phyloP scores from a whole-genome alignment of 2,329 filamentous ascomycete species.

The Xylariales sp. region DNA sequence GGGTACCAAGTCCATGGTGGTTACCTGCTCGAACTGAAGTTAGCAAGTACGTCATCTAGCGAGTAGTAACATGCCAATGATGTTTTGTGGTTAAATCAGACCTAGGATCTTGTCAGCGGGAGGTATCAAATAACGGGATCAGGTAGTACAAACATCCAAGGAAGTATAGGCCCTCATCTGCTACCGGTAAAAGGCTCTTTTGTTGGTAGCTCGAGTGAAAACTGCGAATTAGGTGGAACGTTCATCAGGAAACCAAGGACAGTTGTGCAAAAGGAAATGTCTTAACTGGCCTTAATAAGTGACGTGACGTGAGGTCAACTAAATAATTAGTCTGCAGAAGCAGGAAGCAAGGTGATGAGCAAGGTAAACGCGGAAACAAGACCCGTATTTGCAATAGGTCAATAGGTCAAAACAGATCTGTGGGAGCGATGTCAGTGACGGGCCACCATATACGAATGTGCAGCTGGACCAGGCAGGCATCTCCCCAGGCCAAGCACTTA shows the following conservation, averaged over 20 bases:
- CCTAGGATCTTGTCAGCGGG: not conserved
- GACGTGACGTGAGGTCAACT: not conserved
- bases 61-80: too few species aligned
- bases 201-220: conserved; percentile 70
- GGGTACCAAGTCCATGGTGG: too few species aligned
- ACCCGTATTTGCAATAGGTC: not conserved
- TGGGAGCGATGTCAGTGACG: too few species aligned
- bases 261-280: conserved; percentile 13
- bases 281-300: conserved; percentile 16
- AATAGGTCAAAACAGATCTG: not conserved
- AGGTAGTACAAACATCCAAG: conserved; percentile 67
- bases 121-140: not conserved
- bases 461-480: not conserved
- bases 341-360: not conserved
- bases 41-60: too few species aligned
- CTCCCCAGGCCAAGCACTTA: not conserved
- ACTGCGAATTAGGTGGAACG: conserved; percentile 76
- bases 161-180: conserved; percentile 65
- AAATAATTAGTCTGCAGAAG: not conserved
- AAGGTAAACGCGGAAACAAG: not conserved
- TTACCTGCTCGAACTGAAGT: too few species aligned
- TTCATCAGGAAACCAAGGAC: conserved; percentile 36
- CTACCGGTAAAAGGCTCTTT: conserved; percentile 59
- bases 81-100: too few species aligned
- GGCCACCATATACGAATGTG: not conserved